These are phyloP conservation scores for Russula olivacea DNA, from an alignment of 768 basidiomycete species.

Conservation along the genomic window DNA sequence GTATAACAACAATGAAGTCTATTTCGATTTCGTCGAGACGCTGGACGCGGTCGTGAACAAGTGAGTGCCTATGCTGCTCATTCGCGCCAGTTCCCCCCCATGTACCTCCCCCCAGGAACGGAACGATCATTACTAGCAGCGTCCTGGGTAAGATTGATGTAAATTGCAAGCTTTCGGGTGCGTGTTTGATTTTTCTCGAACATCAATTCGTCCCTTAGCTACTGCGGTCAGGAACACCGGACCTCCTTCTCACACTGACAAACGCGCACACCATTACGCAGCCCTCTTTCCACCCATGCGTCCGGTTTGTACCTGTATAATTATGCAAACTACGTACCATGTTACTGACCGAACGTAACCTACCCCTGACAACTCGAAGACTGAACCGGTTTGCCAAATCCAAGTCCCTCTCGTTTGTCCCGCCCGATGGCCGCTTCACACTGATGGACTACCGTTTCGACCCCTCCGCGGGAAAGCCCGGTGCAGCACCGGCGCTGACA, in stretches of 20 bases:
- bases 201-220: background rate
- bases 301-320: slow-evolving; percentile 51
- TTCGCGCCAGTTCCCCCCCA: background rate
- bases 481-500: slow-evolving; percentile 39
- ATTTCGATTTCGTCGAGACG: slow-evolving; percentile 85
- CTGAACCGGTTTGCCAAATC: slow-evolving; percentile 75
- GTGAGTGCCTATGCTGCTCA: slow-evolving; percentile 37
- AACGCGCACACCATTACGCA: slow-evolving; percentile 38
- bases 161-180: slow-evolving; percentile 73
- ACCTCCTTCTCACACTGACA: slow-evolving; percentile 70
- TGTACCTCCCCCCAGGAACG: slow-evolving; percentile 44
- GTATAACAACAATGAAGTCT: slow-evolving; percentile 86
- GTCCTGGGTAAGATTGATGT: slow-evolving; percentile 76
- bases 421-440: slow-evolving; percentile 85
- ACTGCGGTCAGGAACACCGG: slow-evolving; percentile 68
- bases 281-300: slow-evolving; percentile 88
- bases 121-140: slow-evolving; percentile 55
- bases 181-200: slow-evolving; percentile 8
- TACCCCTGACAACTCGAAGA: slow-evolving; percentile 35
- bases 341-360: background rate
- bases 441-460: slow-evolving; percentile 78
- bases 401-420: slow-evolving; percentile 80
- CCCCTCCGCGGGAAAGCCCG: slow-evolving; percentile 32
- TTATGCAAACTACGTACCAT: background rate
- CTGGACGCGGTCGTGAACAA: slow-evolving; percentile 73